A percentile compares a stretch with the other conserved stretches of the same genome.
phyloP scores from a whole-genome alignment of 1,284 basidiomycete genomes.

The Thecaphora thlaspeos region DNA sequence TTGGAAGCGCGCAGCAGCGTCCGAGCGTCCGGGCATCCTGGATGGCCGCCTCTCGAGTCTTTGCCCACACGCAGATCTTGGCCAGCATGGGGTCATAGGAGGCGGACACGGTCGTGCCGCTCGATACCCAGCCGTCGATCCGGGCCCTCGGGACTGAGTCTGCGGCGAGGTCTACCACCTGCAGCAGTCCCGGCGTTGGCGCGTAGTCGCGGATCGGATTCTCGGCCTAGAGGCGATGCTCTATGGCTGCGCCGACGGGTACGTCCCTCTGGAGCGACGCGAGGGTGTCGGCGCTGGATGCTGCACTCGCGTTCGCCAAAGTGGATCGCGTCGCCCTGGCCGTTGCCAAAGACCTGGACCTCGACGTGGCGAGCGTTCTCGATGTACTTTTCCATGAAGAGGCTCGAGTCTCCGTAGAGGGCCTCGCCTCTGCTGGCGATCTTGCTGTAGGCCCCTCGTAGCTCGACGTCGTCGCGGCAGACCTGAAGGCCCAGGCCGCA shows the following conservation, averaged over 20 bases:
- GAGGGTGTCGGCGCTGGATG: constrained; percentile 66
- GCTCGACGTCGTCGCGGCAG: constrained; percentile 62
- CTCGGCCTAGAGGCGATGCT: constrained; percentile 70
- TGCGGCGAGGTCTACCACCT: constrained; percentile 45
- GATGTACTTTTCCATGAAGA: constrained; percentile 70
- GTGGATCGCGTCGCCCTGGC: constrained; percentile 64
- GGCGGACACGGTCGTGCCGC: constrained; percentile 64
- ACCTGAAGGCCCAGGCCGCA: constrained; percentile 72
- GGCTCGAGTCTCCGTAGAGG: constrained; percentile 64
- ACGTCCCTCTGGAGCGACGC: constrained; percentile 52
- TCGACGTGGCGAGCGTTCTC: constrained; percentile 59
- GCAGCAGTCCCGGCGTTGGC: constrained; percentile 68
- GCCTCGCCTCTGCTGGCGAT: constrained; percentile 15
- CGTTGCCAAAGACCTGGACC: constrained; percentile 72
- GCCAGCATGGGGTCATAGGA: constrained; percentile 65
- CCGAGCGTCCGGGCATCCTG: constrained; percentile 26
- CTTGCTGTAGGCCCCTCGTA: constrained; percentile 62
- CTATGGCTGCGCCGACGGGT: constrained; percentile 62
- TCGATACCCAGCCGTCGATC: constrained; percentile 63
- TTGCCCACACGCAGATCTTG: constrained; percentile 62
- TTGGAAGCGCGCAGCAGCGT: constrained; percentile 33
- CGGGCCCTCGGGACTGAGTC: constrained; percentile 61
- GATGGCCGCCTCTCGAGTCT: constrained; percentile 60
- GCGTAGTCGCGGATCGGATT: constrained; percentile 66
- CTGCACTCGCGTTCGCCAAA: constrained; percentile 68